Evolutionary conservation across 2,329 filamentous ascomycete species (phyloP).

Genomic region (Curvularia eragrostidis): DNA sequence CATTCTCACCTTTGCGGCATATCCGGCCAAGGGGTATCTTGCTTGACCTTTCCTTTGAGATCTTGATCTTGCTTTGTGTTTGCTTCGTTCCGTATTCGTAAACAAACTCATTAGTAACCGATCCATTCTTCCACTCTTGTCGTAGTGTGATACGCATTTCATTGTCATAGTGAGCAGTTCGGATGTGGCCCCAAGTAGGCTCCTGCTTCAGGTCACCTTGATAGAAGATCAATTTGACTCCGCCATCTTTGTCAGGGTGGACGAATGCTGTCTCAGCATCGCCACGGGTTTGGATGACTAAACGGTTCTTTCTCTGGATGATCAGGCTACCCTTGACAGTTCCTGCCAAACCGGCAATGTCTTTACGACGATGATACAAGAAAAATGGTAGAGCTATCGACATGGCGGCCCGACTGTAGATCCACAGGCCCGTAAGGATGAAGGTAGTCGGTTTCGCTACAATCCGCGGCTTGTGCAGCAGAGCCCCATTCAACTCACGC

Average conservation of each 20-base stretch:
- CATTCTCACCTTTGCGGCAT: constrained; percentile 56
- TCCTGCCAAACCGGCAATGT: constrained; percentile 56
- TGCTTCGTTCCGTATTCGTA: constrained; percentile 55
- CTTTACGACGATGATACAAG: constrained; percentile 57
- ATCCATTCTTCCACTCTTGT: constrained; percentile 55
- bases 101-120: constrained; percentile 56
- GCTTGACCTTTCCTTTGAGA: constrained; percentile 49
- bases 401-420: constrained; percentile 55
- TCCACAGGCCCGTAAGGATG: constrained; percentile 57
- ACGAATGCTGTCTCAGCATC: constrained; percentile 60
- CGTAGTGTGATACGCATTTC: constrained; percentile 55
- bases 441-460: constrained; percentile 50
- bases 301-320: constrained; percentile 55
- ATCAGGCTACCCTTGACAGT: constrained; percentile 59
- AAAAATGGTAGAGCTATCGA: constrained; percentile 56
- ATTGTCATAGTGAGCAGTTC: constrained; percentile 57
- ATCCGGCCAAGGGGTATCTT: constrained; percentile 50
- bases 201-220: constrained; percentile 52
- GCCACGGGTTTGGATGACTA: constrained; percentile 57
- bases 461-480: constrained; percentile 45
- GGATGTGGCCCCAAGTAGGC: constrained; percentile 54
- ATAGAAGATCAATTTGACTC: constrained; percentile 50
- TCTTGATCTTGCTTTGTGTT: constrained; percentile 41
- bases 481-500: constrained; percentile 57
- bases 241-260: constrained; percentile 45